These are phyloP conservation scores for Trichophyton equinum DNA, from an alignment of 2,329 filamentous ascomycete species.

Conservation along the genomic window DNA sequence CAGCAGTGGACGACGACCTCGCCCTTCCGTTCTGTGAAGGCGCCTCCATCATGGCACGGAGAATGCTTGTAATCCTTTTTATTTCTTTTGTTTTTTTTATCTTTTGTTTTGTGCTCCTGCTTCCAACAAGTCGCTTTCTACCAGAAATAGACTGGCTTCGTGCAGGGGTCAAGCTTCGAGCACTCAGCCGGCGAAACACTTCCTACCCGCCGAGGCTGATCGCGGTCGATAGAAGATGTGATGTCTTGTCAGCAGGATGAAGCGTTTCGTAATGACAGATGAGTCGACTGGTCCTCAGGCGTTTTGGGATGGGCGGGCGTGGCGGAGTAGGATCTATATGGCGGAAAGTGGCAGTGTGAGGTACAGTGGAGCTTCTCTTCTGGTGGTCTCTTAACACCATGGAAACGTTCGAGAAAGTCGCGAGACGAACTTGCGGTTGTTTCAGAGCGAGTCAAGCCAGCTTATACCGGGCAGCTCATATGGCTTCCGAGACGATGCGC, in stretches of 20 bases:
- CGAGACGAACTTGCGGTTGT: background rate
- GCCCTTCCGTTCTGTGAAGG: background rate
- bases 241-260: background rate
- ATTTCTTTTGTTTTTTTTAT: too few relatives aligned
- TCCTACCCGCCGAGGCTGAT: constrained; percentile 2
- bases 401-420: background rate
- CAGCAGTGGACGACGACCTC: constrained; percentile 3
- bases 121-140: background rate
- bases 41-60: background rate
- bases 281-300: background rate
- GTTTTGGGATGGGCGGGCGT: background rate
- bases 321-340: background rate
- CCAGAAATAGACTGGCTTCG: background rate
- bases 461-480: background rate
- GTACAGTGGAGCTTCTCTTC: background rate
- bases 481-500: background rate
- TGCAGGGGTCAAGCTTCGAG: background rate
- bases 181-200: background rate
- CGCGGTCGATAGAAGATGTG: background rate
- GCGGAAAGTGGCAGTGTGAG: background rate
- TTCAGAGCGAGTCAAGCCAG: background rate
- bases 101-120: background rate
- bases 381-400: too few relatives aligned
- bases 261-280: background rate
- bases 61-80: background rate